Conservation (phyloP, 1,284 basidiomycete species). For the Rhodotorula sp. region DNA sequence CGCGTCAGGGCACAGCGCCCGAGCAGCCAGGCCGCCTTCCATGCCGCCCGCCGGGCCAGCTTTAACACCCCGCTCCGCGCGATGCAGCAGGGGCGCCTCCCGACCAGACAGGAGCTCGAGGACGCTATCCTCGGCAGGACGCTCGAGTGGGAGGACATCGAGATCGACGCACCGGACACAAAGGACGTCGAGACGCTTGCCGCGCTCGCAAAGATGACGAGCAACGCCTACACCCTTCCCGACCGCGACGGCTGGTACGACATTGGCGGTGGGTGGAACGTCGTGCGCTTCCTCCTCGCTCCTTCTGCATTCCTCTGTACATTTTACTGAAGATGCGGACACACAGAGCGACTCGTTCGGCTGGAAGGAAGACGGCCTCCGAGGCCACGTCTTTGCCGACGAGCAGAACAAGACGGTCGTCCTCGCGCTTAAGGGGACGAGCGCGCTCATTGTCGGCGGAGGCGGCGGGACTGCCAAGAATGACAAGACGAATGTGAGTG, state of each 20-base stretch:
- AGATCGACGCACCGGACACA: conserved; percentile 60
- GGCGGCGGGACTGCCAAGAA: conserved; percentile 79
- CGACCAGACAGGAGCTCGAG: conserved; percentile 4
- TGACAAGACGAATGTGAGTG: conserved; percentile 76
- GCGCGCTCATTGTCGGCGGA: conserved; percentile 72
- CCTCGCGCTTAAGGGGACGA: conserved; percentile 91
- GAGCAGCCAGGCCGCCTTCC: conserved; percentile 32
- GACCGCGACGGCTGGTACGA: conserved; percentile 73
- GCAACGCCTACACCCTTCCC: conserved; percentile 70
- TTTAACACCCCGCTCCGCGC: conserved; percentile 17
- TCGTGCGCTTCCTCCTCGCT: conserved; percentile 56
- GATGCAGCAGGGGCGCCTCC: conserved; percentile 5
- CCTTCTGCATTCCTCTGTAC: too few relatives aligned
- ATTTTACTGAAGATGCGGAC: neutral
- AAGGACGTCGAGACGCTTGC: conserved; percentile 74
- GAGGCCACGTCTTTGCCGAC: conserved; percentile 72
- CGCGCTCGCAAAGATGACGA: conserved; percentile 89
- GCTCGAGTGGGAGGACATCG: conserved; percentile 38
- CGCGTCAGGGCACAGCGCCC: conserved; percentile 16
- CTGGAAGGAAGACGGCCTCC: conserved; percentile 87
- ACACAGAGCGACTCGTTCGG: conserved; percentile 78
- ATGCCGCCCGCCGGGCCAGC: conserved; percentile 21
- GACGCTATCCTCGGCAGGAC: conserved; percentile 15
- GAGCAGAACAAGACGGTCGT: conserved; percentile 86
- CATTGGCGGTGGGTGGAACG: conserved; percentile 64